These are phyloP conservation scores for Ceratocystis smalleyi DNA, from an alignment of 2,329 filamentous ascomycete genomes.

Conservation along the genomic window DNA sequence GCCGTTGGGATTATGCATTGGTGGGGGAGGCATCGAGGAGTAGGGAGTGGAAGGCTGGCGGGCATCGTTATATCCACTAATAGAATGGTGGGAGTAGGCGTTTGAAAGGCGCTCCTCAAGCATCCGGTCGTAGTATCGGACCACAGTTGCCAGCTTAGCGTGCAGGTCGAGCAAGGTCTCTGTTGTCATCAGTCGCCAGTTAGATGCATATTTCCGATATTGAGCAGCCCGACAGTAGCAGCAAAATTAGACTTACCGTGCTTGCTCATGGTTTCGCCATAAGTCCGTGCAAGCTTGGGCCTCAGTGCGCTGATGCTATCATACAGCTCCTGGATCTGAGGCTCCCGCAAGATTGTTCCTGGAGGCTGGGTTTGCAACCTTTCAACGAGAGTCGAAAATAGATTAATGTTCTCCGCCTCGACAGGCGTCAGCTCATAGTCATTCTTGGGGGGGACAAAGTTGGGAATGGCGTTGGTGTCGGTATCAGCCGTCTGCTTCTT, in stretches of 20 bases:
- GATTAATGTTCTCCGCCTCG: slow-evolving; percentile 92
- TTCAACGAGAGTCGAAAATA: slow-evolving; percentile 88
- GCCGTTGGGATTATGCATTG: slow-evolving; percentile 32
- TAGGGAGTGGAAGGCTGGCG: slow-evolving; percentile 37
- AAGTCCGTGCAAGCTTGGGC: slow-evolving; percentile 85
- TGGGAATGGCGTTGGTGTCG: slow-evolving; percentile 29
- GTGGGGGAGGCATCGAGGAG: slow-evolving; percentile 55
- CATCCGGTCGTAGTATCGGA: slow-evolving; percentile 96
- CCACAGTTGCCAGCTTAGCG: slow-evolving; percentile 86
- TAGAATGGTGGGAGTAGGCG: slow-evolving; percentile 69
- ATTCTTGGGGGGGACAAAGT: slow-evolving; percentile 57
- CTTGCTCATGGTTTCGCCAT: slow-evolving; percentile 99
- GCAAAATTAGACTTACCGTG: slow-evolving; percentile 47
- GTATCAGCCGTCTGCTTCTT: slow-evolving; percentile 52
- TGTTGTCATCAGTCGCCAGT: slow-evolving; percentile 23
- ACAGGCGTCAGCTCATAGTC: slow-evolving; percentile 88
- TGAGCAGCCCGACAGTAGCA: no score
- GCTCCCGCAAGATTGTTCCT: slow-evolving; percentile 88
- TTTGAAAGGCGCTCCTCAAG: slow-evolving; percentile 86
- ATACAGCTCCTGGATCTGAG: slow-evolving; percentile 95
- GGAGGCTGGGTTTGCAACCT: slow-evolving; percentile 87
- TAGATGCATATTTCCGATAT: not conserved
- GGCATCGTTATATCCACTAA: slow-evolving; percentile 41
- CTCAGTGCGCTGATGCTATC: slow-evolving; percentile 88
- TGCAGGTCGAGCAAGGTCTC: slow-evolving; percentile 89